phyloP scores from a whole-genome alignment of 202 grass and related monocot species.

The Zoysia matrella region DNA sequence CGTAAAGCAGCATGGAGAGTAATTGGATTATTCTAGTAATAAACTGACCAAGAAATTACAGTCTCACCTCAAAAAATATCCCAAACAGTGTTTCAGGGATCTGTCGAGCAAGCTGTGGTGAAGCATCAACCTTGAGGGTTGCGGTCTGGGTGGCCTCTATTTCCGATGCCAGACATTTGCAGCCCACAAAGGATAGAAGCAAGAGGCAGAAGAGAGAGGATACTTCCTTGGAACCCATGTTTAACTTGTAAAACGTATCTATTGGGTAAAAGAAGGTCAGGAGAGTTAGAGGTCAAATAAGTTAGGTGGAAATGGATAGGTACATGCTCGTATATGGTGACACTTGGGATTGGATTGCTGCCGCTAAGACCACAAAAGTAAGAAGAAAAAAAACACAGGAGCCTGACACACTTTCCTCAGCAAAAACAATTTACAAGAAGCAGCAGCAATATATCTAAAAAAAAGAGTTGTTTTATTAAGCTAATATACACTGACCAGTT shows the following conservation, averaged over 20 bases:
- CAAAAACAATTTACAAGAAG: too few species aligned
- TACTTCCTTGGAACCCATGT: slow-evolving; percentile 48
- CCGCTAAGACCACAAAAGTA: too few species aligned
- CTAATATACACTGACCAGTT: too few species aligned
- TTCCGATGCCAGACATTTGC: slow-evolving; percentile 40
- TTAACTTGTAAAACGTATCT: not conserved
- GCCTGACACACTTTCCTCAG: too few species aligned
- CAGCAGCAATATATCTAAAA: too few species aligned
- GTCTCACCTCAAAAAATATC: slow-evolving; percentile 80
- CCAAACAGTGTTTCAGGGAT: slow-evolving; percentile 34
- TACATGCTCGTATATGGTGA: not conserved
- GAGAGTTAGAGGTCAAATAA: not conserved
- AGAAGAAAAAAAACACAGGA: too few species aligned
- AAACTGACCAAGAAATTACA: slow-evolving; percentile 3
- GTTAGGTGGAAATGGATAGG: not conserved
- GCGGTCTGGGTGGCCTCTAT: slow-evolving; percentile 44
- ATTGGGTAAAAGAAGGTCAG: not conserved
- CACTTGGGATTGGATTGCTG: too few species aligned
- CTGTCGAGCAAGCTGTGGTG: slow-evolving; percentile 46
- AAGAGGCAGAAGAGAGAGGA: slow-evolving; percentile 32
- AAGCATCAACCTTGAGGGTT: slow-evolving; percentile 55
- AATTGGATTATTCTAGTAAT: not conserved
- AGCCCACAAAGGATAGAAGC: slow-evolving; percentile 50
- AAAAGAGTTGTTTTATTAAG: too few species aligned
- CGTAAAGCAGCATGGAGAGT: not conserved